Conservation (phyloP, 2,329 filamentous ascomycete species). For the Neofusicoccum sp. region DNA sequence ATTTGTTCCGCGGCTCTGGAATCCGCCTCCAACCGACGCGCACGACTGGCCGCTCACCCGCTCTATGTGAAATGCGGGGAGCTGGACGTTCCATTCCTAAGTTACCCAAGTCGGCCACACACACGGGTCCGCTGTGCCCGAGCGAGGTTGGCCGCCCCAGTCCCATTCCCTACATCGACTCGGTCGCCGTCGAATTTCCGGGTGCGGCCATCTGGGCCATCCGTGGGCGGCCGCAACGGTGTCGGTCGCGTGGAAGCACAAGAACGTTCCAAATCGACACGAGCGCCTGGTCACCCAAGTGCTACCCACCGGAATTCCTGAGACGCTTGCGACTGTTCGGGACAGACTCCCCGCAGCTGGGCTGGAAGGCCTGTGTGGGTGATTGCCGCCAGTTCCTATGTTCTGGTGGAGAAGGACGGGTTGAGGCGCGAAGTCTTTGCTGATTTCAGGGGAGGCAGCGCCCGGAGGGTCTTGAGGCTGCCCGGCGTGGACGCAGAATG, state of each 20-base stretch:
- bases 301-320: conserved; percentile 25
- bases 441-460: neutral
- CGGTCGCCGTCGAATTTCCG: neutral
- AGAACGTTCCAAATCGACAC: conserved; percentile 29
- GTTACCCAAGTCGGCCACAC: conserved; percentile 30
- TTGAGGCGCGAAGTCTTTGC: neutral
- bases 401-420: neutral
- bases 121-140: conserved; percentile 27
- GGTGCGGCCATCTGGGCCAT: conserved; percentile 11
- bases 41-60: conserved; percentile 27
- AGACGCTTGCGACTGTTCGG: neutral
- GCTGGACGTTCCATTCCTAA: conserved; percentile 28
- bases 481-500: too few species aligned
- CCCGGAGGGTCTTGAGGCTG: neutral
- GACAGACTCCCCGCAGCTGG: neutral
- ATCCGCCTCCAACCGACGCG: conserved; percentile 26
- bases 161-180: conserved; percentile 29
- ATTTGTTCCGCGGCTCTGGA: conserved; percentile 30
- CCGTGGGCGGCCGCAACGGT: conserved; percentile 27
- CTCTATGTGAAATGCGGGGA: conserved; percentile 30
- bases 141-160: conserved; percentile 28
- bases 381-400: neutral
- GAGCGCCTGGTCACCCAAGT: conserved; percentile 25
- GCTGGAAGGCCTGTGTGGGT: neutral
- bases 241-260: conserved; percentile 28